Conservation (phyloP, 163 green algal species). For the Chloroidium sp. region DNA sequence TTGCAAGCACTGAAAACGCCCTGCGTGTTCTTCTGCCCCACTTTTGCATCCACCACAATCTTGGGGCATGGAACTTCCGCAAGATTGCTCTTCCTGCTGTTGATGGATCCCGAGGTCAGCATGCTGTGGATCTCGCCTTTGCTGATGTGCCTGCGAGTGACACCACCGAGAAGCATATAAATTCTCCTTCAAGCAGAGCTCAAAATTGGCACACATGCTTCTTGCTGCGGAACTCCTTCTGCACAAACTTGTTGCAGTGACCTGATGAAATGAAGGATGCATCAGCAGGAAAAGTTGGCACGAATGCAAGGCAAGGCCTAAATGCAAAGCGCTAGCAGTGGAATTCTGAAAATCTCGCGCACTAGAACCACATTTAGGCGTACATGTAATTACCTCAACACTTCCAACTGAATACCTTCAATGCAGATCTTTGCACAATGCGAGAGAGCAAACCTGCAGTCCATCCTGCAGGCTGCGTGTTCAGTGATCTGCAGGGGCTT, state of each 20-base stretch:
- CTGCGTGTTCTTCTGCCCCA: not conserved
- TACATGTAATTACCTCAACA: too few relatives aligned
- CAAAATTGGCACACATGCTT: too few relatives aligned
- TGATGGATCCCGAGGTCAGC: not conserved
- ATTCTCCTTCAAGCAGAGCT: not conserved
- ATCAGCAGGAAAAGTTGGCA: not conserved
- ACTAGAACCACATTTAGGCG: too few relatives aligned
- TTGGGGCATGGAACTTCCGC: not conserved
- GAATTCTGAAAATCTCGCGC: too few relatives aligned
- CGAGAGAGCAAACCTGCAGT: not conserved
- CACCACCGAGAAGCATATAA: not conserved
- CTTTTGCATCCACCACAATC: constrained; percentile 1
- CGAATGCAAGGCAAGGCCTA: not conserved
- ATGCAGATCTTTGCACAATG: not conserved
- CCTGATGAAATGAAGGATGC: not conserved
- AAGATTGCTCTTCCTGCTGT: not conserved
- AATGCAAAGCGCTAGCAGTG: too few relatives aligned
- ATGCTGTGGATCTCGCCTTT: not conserved
- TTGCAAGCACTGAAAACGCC: not conserved
- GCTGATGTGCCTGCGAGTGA: constrained; percentile 1
- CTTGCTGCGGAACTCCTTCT: not conserved
- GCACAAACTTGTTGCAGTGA: not conserved
- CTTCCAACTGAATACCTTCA: too few relatives aligned
- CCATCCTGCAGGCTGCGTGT: constrained; percentile 5
- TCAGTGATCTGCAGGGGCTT: constrained; percentile 1